Evolutionary conservation across 371 early-diverging fungal genomes (phyloP), one percentile per base, ranked within the genome.

Genomic region (Rhizomucor pusillus): DNA sequence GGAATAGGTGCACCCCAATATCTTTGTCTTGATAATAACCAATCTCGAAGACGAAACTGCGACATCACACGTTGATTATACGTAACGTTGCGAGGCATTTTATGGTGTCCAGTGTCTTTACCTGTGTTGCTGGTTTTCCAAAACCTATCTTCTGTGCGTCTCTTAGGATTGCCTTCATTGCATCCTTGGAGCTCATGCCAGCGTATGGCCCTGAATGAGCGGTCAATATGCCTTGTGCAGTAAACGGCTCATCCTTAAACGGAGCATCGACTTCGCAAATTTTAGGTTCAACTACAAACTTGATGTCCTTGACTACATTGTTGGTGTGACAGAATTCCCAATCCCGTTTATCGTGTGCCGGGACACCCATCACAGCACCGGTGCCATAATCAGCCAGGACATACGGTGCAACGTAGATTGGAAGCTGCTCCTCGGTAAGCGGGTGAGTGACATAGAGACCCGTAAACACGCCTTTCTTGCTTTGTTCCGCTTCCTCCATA

Each of bases 1-100:
- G 99, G 99, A 37, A 99, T 94, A 13, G 99, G 99, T 1, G 99
- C 95, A 10, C 99, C 99, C 99, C 99, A 99, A 63, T 94, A 95
- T 25, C 99, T 84, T 71, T 99, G 99, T 44, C 99, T 84, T 1
- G 98, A 97, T 11, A 99, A 69, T 0, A 98, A 78, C 99, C 99
- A 99, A 73, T 99, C 99, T 43, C 92, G 85, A 34, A 97, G 72
- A 1, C 89, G 84, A 62, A 85, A 97, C 77, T 85, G 54, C 5
- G 48, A 19, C n/a, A n/a, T n/a, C n/a, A n/a, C n/a, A n/a, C n/a
- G n/a, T n/a, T n/a, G n/a, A n/a, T n/a, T n/a, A n/a, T n/a, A n/a
- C n/a, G n/a, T n/a, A n/a, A n/a, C n/a, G n/a, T n/a, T n/a, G n/a
- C n/a, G n/a, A n/a, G n/a, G n/a, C n/a, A n/a, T n/a, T n/a, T n/a